These are phyloP conservation scores for Eucalyptus cloeziana DNA, from an alignment of 345 rosid species.

Conservation along the genomic window DNA sequence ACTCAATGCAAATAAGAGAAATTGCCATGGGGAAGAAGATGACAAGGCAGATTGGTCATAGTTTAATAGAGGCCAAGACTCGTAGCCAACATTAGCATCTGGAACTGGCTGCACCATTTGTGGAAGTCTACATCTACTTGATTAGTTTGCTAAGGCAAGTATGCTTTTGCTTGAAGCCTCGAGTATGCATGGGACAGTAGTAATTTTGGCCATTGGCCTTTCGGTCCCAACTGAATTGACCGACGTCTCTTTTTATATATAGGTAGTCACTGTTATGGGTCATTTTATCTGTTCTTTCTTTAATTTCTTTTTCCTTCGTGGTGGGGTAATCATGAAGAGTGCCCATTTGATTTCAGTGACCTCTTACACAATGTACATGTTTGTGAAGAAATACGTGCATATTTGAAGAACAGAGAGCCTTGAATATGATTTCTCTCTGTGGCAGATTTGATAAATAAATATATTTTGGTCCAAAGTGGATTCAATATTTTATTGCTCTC, in stretches of 20 bases:
- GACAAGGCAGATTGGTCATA: constrained; percentile 41
- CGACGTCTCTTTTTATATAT: background rate
- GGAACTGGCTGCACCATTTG: background rate
- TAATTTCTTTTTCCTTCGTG: background rate
- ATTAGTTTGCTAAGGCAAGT: background rate
- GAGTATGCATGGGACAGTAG: background rate
- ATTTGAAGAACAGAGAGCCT: background rate
- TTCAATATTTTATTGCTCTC: background rate
- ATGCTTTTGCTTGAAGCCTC: constrained; percentile 1
- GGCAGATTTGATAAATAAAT: background rate
- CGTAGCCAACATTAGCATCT: background rate
- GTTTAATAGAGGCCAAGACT: constrained; percentile 30
- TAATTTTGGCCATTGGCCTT: background rate
- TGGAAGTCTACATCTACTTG: background rate
- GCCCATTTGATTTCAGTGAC: background rate
- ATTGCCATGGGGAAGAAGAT: constrained; percentile 36
- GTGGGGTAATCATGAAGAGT: background rate
- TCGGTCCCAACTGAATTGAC: background rate
- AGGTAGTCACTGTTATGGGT: background rate
- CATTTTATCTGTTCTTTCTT: background rate
- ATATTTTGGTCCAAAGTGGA: background rate
- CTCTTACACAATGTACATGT: background rate
- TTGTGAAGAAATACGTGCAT: background rate
- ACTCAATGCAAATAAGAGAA: constrained; percentile 40
- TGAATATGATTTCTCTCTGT: background rate